A percentile compares a stretch with the other conserved stretches of the same genome.
These are phyloP conservation scores for Fonsecaea nubica DNA, from an alignment of 2,329 filamentous ascomycete species.

Conservation along the genomic window DNA sequence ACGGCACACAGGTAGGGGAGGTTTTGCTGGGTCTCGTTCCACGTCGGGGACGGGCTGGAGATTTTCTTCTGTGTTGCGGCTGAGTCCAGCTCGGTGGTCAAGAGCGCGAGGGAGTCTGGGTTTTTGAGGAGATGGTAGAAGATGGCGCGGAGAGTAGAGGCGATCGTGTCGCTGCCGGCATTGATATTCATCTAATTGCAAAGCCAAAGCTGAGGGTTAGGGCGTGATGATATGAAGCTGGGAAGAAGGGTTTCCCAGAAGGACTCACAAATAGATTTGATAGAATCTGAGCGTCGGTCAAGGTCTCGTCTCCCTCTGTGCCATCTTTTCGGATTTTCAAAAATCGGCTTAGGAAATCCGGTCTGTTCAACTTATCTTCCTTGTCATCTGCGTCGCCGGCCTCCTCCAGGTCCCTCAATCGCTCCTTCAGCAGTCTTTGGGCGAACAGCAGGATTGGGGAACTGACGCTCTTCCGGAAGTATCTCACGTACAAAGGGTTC, in stretches of 20 bases:
- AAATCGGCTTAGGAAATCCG: slow-evolving; percentile 41
- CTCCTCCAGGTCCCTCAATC: slow-evolving; percentile 28
- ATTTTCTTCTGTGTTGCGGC: slow-evolving; percentile 40
- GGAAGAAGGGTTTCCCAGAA: not conserved
- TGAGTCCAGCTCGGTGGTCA: slow-evolving; percentile 42
- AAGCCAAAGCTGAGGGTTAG: not conserved
- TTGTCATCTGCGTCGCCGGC: slow-evolving; percentile 21
- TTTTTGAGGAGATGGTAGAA: slow-evolving; percentile 77
- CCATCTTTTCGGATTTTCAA: slow-evolving; percentile 36
- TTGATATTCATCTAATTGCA: slow-evolving; percentile 42
- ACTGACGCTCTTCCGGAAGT: slow-evolving; percentile 36
- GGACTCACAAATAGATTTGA: slow-evolving; percentile 36
- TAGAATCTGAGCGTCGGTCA: slow-evolving; percentile 35
- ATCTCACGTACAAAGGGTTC: slow-evolving; percentile 42
- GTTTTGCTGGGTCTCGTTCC: slow-evolving; percentile 41
- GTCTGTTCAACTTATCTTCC: slow-evolving; percentile 22
- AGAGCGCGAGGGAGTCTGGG: slow-evolving; percentile 48
- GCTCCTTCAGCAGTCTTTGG: slow-evolving; percentile 32
- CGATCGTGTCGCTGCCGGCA: slow-evolving; percentile 80
- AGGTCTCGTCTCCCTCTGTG: slow-evolving; percentile 25
- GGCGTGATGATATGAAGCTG: not conserved
- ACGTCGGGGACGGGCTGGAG: slow-evolving; percentile 42
- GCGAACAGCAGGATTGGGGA: slow-evolving; percentile 37
- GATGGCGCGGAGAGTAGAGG: slow-evolving; percentile 72
- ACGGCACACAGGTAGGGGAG: slow-evolving; percentile 46